These are phyloP conservation scores for Entomortierella beljakovae DNA, from an alignment of 192 early-diverging fungal genomes.

Conservation along the genomic window DNA sequence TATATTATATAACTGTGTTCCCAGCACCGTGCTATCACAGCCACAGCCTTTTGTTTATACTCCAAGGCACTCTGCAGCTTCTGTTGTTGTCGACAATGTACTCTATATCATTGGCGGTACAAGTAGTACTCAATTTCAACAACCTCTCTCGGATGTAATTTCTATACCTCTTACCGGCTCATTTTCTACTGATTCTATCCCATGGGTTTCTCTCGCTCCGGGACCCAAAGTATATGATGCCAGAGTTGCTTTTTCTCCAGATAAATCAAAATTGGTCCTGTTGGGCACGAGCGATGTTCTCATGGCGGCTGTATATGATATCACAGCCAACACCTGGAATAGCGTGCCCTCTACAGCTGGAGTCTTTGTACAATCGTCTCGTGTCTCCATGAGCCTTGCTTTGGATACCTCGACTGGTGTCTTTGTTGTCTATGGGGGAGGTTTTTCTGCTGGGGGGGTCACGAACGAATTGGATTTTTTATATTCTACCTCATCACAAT, in stretches of 20 bases:
- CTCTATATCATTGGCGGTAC: slow-evolving; percentile 6
- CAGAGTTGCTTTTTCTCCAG: slow-evolving; percentile 1
- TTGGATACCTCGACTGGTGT: neutral
- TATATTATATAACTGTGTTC: neutral
- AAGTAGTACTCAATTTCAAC: neutral
- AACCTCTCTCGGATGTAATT: neutral
- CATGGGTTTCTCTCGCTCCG: neutral
- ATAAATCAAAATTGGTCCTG: slow-evolving; percentile 5
- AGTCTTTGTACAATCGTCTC: neutral
- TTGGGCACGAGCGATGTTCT: slow-evolving; percentile 3
- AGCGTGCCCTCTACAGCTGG: neutral
- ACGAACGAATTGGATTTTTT: neutral
- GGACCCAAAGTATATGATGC: neutral
- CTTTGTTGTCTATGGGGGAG: slow-evolving; percentile 5
- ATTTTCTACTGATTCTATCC: slow-evolving; percentile 8
- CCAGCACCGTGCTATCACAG: slow-evolving; percentile 3
- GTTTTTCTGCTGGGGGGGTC: neutral
- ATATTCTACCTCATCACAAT: neutral
- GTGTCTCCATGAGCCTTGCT: neutral
- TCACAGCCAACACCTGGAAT: slow-evolving; percentile 16
- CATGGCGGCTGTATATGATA: slow-evolving; percentile 16
- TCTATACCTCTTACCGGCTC: neutral
- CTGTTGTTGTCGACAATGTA: neutral
- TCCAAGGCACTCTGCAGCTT: slow-evolving; percentile 3
- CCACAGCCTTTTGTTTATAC: neutral